phyloP scores from a whole-genome alignment of 371 early-diverging fungal genomes.

The Syncephalastrum monosporum region DNA sequence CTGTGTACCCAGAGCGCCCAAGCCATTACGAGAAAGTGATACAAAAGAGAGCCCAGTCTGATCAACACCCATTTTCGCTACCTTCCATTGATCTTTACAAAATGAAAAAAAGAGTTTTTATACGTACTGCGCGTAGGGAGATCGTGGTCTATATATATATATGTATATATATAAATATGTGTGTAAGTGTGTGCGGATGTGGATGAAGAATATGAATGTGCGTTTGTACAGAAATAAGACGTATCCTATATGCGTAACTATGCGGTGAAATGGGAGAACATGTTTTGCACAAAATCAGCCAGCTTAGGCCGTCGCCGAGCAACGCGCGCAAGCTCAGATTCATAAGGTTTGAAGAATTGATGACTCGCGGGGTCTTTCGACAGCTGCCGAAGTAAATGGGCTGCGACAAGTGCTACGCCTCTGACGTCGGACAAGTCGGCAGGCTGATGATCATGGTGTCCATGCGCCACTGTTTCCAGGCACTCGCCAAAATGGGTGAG shows the following conservation, averaged over 20 bases:
- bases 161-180: no score
- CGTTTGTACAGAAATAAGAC: no score
- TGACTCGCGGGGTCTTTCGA: constrained; percentile 56
- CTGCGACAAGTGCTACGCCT: constrained; percentile 70
- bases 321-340: constrained; percentile 41
- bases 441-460: constrained; percentile 6
- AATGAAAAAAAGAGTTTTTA: constrained; percentile 1
- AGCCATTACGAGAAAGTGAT: constrained; percentile 3
- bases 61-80: neutral
- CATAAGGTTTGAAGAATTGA: constrained; percentile 61
- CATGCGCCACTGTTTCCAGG: constrained; percentile 5
- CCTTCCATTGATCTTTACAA: neutral
- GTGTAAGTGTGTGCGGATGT: no score
- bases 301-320: constrained; percentile 40
- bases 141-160: no score
- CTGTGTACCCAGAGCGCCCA: constrained; percentile 9
- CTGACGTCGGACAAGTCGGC: constrained; percentile 44
- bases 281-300: constrained; percentile 22
- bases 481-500: constrained; percentile 35
- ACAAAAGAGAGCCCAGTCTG: constrained; percentile 1
- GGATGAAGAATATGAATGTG: no score
- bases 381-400: constrained; percentile 65
- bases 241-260: neutral
- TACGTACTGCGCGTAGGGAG: no score
- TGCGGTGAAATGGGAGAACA: constrained; percentile 14